phyloP scores from a whole-genome alignment of 78 protist genomes.

The Pigoraptor vietnamica region DNA sequence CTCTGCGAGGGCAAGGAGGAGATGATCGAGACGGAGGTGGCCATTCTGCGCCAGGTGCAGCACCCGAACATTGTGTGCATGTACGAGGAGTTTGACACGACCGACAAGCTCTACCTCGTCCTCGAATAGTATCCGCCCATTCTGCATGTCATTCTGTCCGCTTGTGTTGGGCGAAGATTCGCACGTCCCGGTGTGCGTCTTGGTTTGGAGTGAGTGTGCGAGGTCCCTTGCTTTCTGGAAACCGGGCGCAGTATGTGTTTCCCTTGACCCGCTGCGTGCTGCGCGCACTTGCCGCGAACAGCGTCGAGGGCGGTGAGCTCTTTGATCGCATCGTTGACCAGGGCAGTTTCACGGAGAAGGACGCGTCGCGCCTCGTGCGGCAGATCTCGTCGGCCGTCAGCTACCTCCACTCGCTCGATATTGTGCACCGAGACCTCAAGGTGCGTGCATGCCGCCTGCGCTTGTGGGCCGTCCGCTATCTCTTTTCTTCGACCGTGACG shows the following conservation, averaged over 20 bases:
- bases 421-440: constrained; percentile 75
- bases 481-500: too few relatives aligned
- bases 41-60: neutral
- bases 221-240: too few relatives aligned
- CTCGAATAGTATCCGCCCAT: constrained; percentile 15
- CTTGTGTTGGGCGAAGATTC: too few relatives aligned
- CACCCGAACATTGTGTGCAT: constrained; percentile 37
- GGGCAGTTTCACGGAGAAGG: constrained; percentile 38
- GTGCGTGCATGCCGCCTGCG: neutral
- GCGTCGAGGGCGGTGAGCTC: constrained; percentile 49
- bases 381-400: constrained; percentile 33
- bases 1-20: constrained; percentile 24
- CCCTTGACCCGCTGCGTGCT: neutral
- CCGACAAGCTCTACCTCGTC: constrained; percentile 25
- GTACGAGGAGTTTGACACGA: constrained; percentile 27
- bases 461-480: neutral
- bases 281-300: neutral
- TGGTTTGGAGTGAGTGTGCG: neutral
- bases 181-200: neutral
- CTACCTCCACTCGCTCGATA: constrained; percentile 43
- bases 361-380: constrained; percentile 18
- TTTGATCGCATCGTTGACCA: constrained; percentile 53
- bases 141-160: too few relatives aligned
- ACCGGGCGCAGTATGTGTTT: neutral
- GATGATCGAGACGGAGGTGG: constrained; percentile 30